Evolutionary conservation across 352 stramenopile species (phyloP).

Genomic region (Blastocystis sp.): DNA sequence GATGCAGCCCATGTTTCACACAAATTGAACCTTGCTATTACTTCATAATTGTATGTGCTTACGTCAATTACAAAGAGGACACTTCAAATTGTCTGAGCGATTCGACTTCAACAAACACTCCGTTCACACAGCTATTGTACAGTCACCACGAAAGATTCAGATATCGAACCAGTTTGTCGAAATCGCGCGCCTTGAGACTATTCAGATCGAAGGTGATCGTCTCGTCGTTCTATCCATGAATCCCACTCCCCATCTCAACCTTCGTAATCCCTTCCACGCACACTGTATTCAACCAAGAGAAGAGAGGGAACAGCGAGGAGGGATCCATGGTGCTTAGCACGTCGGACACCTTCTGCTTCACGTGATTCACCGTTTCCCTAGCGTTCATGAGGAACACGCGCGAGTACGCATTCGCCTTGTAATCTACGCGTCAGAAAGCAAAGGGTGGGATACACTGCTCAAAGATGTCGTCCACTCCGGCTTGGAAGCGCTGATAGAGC

Average conservation of each 20-base stretch:
- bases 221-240: background rate
- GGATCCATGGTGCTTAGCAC: background rate
- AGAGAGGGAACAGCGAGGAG: background rate
- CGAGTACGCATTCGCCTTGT: conserved; percentile 10
- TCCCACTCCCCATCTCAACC: background rate
- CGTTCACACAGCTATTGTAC: background rate
- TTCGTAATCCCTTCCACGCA: conserved; percentile 5
- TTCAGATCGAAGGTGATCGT: background rate
- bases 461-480: background rate
- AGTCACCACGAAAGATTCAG: background rate
- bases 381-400: background rate
- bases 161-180: background rate
- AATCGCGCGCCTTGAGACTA: background rate
- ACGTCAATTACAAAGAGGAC: too few species aligned
- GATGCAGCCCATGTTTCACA: conserved; percentile 23
- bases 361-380: background rate
- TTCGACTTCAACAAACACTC: too few species aligned
- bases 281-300: background rate
- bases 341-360: background rate
- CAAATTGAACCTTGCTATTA: too few species aligned
- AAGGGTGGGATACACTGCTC: background rate
- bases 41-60: too few species aligned
- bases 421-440: conserved; percentile 27
- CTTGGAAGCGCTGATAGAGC: background rate
- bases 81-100: too few species aligned